Percentiles rank a stretch among this genome's conserved stretches.
These are phyloP conservation scores for Collybia mongolica DNA, from an alignment of 768 basidiomycete genomes.

Conservation along the genomic window DNA sequence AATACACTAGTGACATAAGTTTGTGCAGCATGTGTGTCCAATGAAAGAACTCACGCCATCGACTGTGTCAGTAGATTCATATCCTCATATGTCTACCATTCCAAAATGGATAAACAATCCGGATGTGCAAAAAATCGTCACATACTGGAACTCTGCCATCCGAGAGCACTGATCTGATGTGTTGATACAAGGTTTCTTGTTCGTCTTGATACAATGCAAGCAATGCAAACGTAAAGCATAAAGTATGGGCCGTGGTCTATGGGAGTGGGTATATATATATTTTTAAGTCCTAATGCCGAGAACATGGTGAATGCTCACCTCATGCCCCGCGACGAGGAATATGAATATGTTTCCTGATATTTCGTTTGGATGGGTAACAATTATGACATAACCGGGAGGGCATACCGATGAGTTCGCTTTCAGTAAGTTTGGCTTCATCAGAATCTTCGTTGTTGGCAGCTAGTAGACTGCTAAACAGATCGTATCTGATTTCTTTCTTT, in stretches of 20 bases:
- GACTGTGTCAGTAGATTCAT: slow-evolving; percentile 36
- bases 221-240: slow-evolving; percentile 36
- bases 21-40: not conserved
- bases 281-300: too few species aligned
- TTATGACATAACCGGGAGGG: not conserved
- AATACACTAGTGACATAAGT: slow-evolving; percentile 32
- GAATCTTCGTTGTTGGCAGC: slow-evolving; percentile 44
- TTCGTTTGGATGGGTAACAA: not conserved
- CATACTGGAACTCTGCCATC: slow-evolving; percentile 30
- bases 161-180: slow-evolving; percentile 30
- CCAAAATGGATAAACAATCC: not conserved
- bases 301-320: slow-evolving; percentile 31
- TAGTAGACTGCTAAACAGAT: slow-evolving; percentile 53
- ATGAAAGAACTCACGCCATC: slow-evolving; percentile 30
- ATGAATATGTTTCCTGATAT: slow-evolving; percentile 43
- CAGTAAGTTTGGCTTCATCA: slow-evolving; percentile 33
- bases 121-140: not conserved
- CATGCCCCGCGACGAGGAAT: slow-evolving; percentile 61
- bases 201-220: slow-evolving; percentile 41
- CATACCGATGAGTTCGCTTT: slow-evolving; percentile 41
- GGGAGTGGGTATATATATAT: not conserved
- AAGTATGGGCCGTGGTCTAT: slow-evolving; percentile 38
- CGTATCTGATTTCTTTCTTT: slow-evolving; percentile 39
- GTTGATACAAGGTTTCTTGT: slow-evolving; percentile 40
- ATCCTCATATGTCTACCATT: slow-evolving; percentile 35